Evolutionary conservation across 805 yeast genomes (phyloP), one percentile per base, ranked within the genome.

Genomic region (Yarrowia bubula): DNA sequence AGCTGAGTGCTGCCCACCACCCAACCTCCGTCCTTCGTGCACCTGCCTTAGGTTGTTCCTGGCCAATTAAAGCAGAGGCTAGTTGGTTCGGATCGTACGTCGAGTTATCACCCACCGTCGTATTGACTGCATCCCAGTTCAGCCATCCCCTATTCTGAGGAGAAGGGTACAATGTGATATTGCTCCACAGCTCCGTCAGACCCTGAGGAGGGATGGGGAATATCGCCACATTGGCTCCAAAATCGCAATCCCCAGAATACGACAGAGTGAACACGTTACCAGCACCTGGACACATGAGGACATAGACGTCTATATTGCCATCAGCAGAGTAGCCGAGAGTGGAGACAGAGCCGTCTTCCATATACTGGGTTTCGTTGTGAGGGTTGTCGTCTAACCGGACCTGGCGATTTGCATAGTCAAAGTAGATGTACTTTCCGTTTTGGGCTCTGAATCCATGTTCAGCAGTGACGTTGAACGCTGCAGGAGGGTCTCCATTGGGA

Each of bases 401-500:
- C 8, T n/a, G 35, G 0, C 13, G 14, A 8, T 15, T 22, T 11
- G n/a, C 15, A 7, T 5, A 22, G 38, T 55, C 47, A 7, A 55
- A 41, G 9, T 7, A 31, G 6, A 55, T 22, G 10, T n/a, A 55
- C 31, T 55, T 55, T 14, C 61, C 61, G 47, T 55, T 55, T 8
- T 55, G 61, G 3, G 61, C 46, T 2, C 61, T 9, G 13, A 55
- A 55, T 3, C 61, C 61, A 28, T 38, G 10, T n/a, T 17, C 37
- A 1, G 28, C 28, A 22, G 61, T 39, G 38, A 55, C 61, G 61
- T 55, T 55, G 47, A 55, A 55, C 9, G 61, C 61, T 38, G 38
- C 39, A n/a, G 61, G 61, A 15, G 61, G 61, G 17, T 55, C 61
- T 6, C 61, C 61, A 15, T 55, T 55, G 13, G 61, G 61, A 8